Evolutionary conservation across 257 asterid species (phyloP).

Genomic region (Ballota nigra): DNA sequence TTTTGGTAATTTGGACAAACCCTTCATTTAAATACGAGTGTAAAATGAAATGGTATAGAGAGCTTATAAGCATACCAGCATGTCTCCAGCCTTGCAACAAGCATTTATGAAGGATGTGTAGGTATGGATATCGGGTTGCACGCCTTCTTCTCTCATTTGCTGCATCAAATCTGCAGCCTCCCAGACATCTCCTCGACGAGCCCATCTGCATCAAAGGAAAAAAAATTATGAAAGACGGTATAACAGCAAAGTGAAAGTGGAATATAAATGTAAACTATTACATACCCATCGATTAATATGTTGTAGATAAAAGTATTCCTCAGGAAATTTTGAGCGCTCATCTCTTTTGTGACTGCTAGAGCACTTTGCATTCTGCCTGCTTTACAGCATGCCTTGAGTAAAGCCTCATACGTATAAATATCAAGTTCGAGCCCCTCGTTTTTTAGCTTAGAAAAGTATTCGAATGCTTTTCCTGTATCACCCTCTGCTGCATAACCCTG

Average conservation of each 20-base stretch:
- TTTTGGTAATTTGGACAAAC: no score
- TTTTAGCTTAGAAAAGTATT: constrained; percentile 78
- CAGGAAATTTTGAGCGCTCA: constrained; percentile 70
- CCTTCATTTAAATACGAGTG: neutral
- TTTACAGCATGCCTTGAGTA: constrained; percentile 98
- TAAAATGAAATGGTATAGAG: neutral
- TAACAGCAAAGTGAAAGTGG: neutral
- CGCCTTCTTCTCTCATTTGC: constrained; percentile 93
- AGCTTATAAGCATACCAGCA: constrained; percentile 52
- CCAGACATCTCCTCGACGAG: constrained; percentile 99
- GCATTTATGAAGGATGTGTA: constrained; percentile 91
- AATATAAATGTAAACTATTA: constrained; percentile 3
- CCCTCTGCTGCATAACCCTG: constrained; percentile 97
- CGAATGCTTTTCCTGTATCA: constrained; percentile 90
- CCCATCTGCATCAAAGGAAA: constrained; percentile 64
- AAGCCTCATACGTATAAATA: constrained; percentile 83
- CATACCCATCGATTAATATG: constrained; percentile 93
- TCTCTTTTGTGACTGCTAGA: constrained; percentile 91
- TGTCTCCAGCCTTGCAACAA: constrained; percentile 98
- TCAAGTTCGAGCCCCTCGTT: constrained; percentile 89
- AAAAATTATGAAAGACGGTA: neutral
- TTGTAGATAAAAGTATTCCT: constrained; percentile 90
- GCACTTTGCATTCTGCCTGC: constrained; percentile 99
- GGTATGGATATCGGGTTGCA: constrained; percentile 93
- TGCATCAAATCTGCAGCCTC: constrained; percentile 99